phyloP scores from a whole-genome alignment of 257 asterid species.

The Penstemon newberryi region DNA sequence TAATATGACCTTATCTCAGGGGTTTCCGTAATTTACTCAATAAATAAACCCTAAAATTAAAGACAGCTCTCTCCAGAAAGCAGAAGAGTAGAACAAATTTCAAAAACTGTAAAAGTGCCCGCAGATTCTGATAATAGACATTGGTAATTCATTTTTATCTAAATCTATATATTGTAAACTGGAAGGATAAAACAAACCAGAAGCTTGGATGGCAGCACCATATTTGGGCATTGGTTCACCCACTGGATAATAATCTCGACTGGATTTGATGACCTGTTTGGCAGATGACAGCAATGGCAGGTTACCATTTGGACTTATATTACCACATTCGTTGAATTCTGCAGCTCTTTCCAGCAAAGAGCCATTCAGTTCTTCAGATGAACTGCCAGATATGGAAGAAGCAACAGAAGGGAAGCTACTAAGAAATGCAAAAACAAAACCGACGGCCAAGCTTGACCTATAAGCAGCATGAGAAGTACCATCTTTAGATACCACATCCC shows the following conservation, averaged over 20 bases:
- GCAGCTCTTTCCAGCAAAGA: constrained; percentile 26
- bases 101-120: too few species aligned
- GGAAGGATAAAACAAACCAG: constrained; percentile 46
- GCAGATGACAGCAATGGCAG: constrained; percentile 47
- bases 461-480: constrained; percentile 58
- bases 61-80: background rate
- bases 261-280: constrained; percentile 50
- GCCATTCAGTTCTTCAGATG: constrained; percentile 24
- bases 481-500: constrained; percentile 44
- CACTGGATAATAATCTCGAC: constrained; percentile 61
- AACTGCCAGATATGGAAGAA: constrained; percentile 22
- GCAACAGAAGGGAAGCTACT: constrained; percentile 30
- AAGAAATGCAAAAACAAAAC: constrained; percentile 60
- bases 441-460: constrained; percentile 57
- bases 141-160: background rate
- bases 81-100: background rate
- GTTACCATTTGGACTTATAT: constrained; percentile 21
- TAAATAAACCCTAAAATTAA: too few species aligned
- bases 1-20: too few species aligned
- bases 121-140: background rate
- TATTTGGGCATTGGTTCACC: constrained; percentile 60
- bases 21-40: too few species aligned
- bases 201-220: constrained; percentile 69
- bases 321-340: constrained; percentile 10
- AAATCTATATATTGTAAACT: constrained; percentile 8